Evolutionary conservation across 768 basidiomycete genomes (phyloP).

Genomic region (Amylocystis lapponica): DNA sequence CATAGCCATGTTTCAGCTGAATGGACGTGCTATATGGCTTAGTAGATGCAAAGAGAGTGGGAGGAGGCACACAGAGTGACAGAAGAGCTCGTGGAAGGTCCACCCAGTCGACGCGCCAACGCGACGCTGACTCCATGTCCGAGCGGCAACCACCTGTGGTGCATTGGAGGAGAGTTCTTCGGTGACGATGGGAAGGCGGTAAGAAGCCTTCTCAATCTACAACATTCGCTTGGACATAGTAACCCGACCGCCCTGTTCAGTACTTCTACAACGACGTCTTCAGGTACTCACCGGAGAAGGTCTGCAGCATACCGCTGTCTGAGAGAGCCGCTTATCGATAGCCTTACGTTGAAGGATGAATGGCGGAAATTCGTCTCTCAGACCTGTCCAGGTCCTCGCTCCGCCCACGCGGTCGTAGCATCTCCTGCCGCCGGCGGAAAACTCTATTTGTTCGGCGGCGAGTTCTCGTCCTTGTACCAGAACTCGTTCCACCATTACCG

Average conservation of each 20-base stretch:
- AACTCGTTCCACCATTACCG: conserved; percentile 81
- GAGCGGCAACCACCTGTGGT: conserved; percentile 76
- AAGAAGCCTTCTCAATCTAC: conserved; percentile 13
- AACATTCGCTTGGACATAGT: not conserved
- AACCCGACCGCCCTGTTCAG: conserved; percentile 27
- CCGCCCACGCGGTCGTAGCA: conserved; percentile 77
- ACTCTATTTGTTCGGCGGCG: conserved; percentile 81
- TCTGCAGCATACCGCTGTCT: conserved; percentile 20
- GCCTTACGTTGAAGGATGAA: conserved; percentile 51
- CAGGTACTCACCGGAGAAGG: conserved; percentile 81
- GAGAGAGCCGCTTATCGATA: not conserved
- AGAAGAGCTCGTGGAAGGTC: conserved; percentile 78
- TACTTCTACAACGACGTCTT: conserved; percentile 88
- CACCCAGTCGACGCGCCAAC: conserved; percentile 78
- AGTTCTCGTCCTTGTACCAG: conserved; percentile 80
- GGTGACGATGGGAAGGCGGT: conserved; percentile 81
- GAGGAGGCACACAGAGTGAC: conserved; percentile 77
- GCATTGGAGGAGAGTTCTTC: conserved; percentile 83
- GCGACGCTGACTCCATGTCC: conserved; percentile 80
- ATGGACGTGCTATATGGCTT: conserved; percentile 7
- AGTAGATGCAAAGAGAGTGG: conserved; percentile 81
- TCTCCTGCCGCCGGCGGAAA: conserved; percentile 80
- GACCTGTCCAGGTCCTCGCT: conserved; percentile 82
- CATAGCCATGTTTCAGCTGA: not conserved
- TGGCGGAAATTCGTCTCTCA: conserved; percentile 84